Percentiles rank a stretch among this genome's conserved stretches.
Evolutionary conservation across 2,329 filamentous ascomycete genomes (phyloP).

Genomic region (Paramyrothecium sp.): DNA sequence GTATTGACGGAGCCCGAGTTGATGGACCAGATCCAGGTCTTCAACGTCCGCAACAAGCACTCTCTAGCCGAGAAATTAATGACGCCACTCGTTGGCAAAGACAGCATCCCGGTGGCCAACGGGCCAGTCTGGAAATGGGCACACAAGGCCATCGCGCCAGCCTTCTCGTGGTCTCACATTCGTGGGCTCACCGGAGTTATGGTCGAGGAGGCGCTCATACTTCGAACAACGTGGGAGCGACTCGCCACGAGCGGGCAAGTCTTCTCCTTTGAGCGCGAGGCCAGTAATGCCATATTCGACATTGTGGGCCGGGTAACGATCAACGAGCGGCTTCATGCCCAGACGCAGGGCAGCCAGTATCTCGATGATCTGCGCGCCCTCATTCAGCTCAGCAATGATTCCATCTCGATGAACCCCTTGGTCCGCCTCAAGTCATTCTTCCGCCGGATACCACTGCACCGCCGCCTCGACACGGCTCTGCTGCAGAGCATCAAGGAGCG

Average conservation of each 20-base stretch:
- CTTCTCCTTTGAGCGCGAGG: constrained; percentile 19
- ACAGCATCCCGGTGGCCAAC: constrained; percentile 20
- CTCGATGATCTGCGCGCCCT: constrained; percentile 12
- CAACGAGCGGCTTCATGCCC: constrained; percentile 13
- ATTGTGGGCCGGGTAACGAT: constrained; percentile 19
- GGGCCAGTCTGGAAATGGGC: constrained; percentile 25
- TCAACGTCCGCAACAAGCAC: constrained; percentile 16
- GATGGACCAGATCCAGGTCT: constrained; percentile 18
- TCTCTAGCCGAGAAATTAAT: constrained; percentile 8
- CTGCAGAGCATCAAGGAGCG: constrained; percentile 5
- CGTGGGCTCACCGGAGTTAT: constrained; percentile 19
- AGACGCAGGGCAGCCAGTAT: constrained; percentile 11
- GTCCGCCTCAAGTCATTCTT: neutral
- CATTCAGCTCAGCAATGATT: constrained; percentile 3
- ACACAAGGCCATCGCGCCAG: constrained; percentile 22
- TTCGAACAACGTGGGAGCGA: constrained; percentile 9
- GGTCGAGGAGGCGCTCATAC: constrained; percentile 19
- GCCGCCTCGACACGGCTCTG: constrained; percentile 4
- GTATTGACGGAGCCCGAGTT: constrained; percentile 22
- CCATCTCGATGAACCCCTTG: neutral
- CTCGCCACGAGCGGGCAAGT: constrained; percentile 10
- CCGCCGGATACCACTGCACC: neutral
- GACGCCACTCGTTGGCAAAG: constrained; percentile 12
- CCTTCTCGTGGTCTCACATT: constrained; percentile 20
- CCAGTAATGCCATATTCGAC: constrained; percentile 19